These are phyloP conservation scores for Thymus mandschuricus DNA, from an alignment of 257 asterid genomes.

Conservation along the genomic window DNA sequence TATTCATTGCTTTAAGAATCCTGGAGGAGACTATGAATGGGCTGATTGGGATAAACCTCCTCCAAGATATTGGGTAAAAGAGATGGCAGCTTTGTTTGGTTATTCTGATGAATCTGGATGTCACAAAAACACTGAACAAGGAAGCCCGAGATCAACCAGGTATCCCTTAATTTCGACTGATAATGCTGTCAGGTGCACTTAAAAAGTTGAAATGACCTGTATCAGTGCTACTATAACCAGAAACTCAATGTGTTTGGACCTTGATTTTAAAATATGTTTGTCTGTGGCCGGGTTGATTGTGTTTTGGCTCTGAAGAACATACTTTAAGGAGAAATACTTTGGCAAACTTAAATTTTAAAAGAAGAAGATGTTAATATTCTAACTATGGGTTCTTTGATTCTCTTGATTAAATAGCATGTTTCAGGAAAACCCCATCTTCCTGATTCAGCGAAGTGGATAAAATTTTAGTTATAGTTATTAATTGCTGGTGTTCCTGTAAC, in stretches of 20 bases:
- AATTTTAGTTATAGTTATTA: too few species aligned
- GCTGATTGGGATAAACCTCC: constrained; percentile 99
- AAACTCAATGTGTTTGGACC: not conserved
- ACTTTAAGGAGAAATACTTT: too few species aligned
- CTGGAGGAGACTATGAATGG: constrained; percentile 99
- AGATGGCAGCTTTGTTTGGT: constrained; percentile 89
- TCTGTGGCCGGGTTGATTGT: too few species aligned
- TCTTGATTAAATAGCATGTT: too few species aligned
- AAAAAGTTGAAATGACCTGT: constrained; percentile 1
- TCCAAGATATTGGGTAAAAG: constrained; percentile 75
- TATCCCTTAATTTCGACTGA: constrained; percentile 33
- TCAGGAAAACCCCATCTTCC: too few species aligned
- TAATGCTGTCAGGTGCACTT: not conserved
- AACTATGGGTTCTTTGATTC: too few species aligned
- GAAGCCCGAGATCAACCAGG: constrained; percentile 42
- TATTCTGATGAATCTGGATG: constrained; percentile 51
- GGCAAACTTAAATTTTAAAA: too few species aligned
- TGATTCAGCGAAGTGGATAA: too few species aligned
- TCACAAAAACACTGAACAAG: constrained; percentile 46
- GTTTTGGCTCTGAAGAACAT: too few species aligned
- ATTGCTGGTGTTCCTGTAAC: too few species aligned
- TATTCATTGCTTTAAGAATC: constrained; percentile 88
- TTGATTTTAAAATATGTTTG: too few species aligned
- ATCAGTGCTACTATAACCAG: not conserved
- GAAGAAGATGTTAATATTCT: too few species aligned